Base-by-base conservation (phyloP, 1,139 yeast genomes). In the Yamadazyma blattariae region DNA sequence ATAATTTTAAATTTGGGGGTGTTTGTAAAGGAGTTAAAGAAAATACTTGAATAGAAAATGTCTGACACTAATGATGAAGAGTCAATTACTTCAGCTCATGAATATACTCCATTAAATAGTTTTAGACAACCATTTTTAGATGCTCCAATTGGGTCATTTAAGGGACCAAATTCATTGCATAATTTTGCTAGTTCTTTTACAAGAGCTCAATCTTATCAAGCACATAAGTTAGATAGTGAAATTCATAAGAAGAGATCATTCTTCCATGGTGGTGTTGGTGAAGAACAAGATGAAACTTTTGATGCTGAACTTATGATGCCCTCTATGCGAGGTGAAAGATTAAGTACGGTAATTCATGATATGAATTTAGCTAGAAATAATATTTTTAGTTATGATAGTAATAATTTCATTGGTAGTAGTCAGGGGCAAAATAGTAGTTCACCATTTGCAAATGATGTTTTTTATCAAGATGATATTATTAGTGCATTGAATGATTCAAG, bases 271-370 rank as follows among this genome's bases (percentile, higher is more conserved):
- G 48, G 44, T 12, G 42, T 37, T 5, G 46, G 41, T 18, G 46
- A 43, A 6, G 52, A 45, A 13, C 49, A 41, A 17, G 62, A 51
- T 17, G 88, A 80, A 51, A 58, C 78, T n/a, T 77, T 75, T 45
- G 90, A 83, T 51, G 87, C 87, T 1, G 79, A 74, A 28, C 72
- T 85, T n/a, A 62, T 82, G 69, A 77, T 80, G 1, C 90, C 90
- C 1, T 69, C 85, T 7, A 53, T 67, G 18, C 56, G 76, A 36
- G 94, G 94, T 18, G 76, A 81, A 44, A 64, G 85, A 31, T 61
- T 83, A 32, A 81, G 89, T 13, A 64, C 76, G 1, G 81, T 81
- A 5, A 51, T 67, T 24, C 61, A 64, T 38, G 73, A 67, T 39
- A 41, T 54, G 27, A 45, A 52, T 35, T 15, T 33, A 8, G 39